Conservation (phyloP, 768 basidiomycete genomes). For the Xerocomellus dryophilus region DNA sequence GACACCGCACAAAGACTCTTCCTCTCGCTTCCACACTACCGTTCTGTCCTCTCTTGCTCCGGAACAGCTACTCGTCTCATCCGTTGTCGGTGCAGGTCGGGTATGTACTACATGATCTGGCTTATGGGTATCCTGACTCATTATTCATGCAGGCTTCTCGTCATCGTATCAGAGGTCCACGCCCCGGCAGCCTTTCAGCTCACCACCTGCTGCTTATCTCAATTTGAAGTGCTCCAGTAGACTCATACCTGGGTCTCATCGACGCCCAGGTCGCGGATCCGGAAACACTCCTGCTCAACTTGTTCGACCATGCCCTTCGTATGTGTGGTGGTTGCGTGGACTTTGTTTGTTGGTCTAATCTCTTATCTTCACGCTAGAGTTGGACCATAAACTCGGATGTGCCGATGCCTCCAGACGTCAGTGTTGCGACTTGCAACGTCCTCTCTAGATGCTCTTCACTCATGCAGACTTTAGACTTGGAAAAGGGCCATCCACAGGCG, state of each 20-base stretch:
- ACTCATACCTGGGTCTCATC: background rate
- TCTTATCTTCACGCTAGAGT: constrained; percentile 11
- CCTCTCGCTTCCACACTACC: background rate
- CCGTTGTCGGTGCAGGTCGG: background rate
- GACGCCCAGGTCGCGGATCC: constrained; percentile 7
- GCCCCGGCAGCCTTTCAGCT: background rate
- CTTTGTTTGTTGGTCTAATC: background rate
- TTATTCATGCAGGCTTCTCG: constrained; percentile 1
- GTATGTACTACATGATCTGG: background rate
- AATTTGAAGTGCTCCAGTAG: constrained; percentile 3
- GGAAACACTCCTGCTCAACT: background rate
- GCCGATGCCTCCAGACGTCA: constrained; percentile 26
- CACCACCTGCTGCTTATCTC: background rate
- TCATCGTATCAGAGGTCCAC: background rate
- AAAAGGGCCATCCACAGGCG: constrained; percentile 59
- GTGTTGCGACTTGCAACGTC: constrained; percentile 8
- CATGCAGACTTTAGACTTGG: constrained; percentile 42
- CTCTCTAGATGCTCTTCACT: background rate
- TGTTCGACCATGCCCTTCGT: constrained; percentile 13
- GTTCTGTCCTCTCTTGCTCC: background rate
- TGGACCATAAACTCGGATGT: background rate
- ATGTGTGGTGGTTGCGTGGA: background rate
- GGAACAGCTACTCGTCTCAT: background rate
- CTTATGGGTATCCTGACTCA: background rate
- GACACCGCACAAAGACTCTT: background rate